These are phyloP conservation scores for Arabis alpina DNA, from an alignment of 345 rosid species.

Conservation along the genomic window DNA sequence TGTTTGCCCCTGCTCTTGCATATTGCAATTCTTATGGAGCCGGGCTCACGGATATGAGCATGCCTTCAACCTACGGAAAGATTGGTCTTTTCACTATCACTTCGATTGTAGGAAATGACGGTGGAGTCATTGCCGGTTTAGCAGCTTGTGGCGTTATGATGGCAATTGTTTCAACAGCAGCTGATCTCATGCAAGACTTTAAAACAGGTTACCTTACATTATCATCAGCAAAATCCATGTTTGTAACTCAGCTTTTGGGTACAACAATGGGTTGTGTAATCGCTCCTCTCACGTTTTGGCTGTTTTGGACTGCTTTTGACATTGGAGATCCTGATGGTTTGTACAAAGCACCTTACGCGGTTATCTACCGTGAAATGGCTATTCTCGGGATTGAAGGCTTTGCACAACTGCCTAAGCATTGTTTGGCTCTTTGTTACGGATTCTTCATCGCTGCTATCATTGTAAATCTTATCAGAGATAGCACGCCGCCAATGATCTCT, in stretches of 20 bases:
- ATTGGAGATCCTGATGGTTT: slow-evolving; percentile 74
- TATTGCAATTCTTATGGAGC: slow-evolving; percentile 84
- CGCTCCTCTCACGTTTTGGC: slow-evolving; percentile 77
- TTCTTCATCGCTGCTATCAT: slow-evolving; percentile 45
- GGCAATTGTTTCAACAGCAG: slow-evolving; percentile 83
- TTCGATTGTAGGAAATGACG: slow-evolving; percentile 66
- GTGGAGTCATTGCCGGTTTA: slow-evolving; percentile 81
- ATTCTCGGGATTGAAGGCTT: slow-evolving; percentile 29
- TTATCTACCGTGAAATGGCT: slow-evolving; percentile 77
- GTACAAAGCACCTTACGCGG: slow-evolving; percentile 76
- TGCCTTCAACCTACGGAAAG: slow-evolving; percentile 83
- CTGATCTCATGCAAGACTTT: slow-evolving; percentile 92
- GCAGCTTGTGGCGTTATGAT: slow-evolving; percentile 82
- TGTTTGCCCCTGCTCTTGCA: slow-evolving; percentile 80
- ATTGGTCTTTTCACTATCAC: slow-evolving; percentile 77
- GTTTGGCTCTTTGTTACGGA: slow-evolving; percentile 40
- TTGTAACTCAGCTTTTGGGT: slow-evolving; percentile 75
- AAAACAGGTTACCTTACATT: slow-evolving; percentile 79
- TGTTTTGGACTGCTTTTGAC: slow-evolving; percentile 78
- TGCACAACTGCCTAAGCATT: slow-evolving; percentile 30
- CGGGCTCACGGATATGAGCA: slow-evolving; percentile 78
- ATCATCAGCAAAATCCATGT: slow-evolving; percentile 84
- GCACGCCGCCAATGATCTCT: background rate
- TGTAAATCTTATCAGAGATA: slow-evolving; percentile 43
- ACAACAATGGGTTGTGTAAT: slow-evolving; percentile 83